Conservation (phyloP, 2,329 filamentous ascomycete genomes). For the Aspergillus vadensis region DNA sequence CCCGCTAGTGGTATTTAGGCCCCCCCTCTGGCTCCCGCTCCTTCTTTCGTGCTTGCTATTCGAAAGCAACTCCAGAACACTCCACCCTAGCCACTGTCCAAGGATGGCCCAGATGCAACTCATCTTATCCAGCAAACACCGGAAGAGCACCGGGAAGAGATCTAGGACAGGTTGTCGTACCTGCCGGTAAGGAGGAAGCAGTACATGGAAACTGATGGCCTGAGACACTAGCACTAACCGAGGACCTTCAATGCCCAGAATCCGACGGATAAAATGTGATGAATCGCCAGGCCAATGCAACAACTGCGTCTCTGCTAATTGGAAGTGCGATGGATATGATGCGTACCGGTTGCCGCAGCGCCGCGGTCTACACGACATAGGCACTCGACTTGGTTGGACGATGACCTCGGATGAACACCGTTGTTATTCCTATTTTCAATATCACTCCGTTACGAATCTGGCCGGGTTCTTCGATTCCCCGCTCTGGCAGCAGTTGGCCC, state of each 20-base stretch:
- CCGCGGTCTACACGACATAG: neutral
- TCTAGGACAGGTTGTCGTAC: constrained; percentile 16
- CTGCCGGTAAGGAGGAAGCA: constrained; percentile 10
- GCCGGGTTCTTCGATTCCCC: constrained; percentile 6
- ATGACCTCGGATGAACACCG: constrained; percentile 10
- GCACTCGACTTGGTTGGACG: neutral
- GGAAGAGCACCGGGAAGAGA: neutral
- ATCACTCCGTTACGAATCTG: constrained; percentile 4
- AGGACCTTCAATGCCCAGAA: constrained; percentile 5
- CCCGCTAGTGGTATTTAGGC: too few relatives aligned
- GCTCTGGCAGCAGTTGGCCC: constrained; percentile 11
- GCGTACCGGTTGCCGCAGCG: constrained; percentile 5
- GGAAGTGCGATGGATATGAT: constrained; percentile 5
- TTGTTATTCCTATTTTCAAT: constrained; percentile 9
- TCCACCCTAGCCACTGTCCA: too few relatives aligned
- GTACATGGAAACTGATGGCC: neutral
- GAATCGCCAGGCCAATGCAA: constrained; percentile 7
- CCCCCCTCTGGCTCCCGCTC: too few relatives aligned
- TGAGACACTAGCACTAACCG: neutral
- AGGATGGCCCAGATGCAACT: neutral
- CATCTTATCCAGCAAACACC: neutral
- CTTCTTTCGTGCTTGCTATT: too few relatives aligned
- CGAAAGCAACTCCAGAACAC: too few relatives aligned
- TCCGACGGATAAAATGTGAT: constrained; percentile 15
- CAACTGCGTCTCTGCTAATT: constrained; percentile 4